Evolutionary conservation across 129 eudicot species (phyloP), one percentile per base, ranked within the genome.

Genomic region (Tagetes erecta): DNA sequence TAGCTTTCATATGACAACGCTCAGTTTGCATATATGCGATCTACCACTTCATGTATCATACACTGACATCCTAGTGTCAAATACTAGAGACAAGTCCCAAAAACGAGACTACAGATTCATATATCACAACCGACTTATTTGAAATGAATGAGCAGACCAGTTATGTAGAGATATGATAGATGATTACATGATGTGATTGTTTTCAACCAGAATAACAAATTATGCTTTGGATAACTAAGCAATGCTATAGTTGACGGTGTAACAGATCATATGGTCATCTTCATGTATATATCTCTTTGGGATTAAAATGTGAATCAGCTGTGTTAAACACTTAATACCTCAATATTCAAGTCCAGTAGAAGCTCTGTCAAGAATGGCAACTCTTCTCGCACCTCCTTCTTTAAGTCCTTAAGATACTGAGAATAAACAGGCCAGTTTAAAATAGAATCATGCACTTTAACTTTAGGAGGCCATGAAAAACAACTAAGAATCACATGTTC

Each of bases 361-460:
- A 88, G 77, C 67, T 86, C 95, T 79, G 83, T 41, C 39, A 84
- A 77, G 59, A 83, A 81, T 60, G 92, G 96, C 68, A 91, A 76
- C 76, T 91, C 96, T 7, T 78, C 88, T 75, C 76, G 88, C 86
- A 86, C 83, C 58, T 88, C 97, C 75, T 91, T 81, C 49, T 83
- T 86, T 75, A 91, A 70, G 39, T 75, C 88, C 84, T 80, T 86
- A 83, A 88, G 72, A 80, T 88, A 88, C 97, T 88, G 95, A 73
- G 44, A 6, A 70, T 64, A 31, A 59, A 76, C 73, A 66, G 41
- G 63, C 42, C 36, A 68, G 49, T 20, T 64, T 40, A 60, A 52
- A 13, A 62, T 35, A 62, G 9, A 60, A 60, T 57, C 34, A 10
- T 4, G n/a, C 42, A 34, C 36, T 58, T 42, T 60, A 20, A 20